phyloP scores from a whole-genome alignment of 306 rosid genomes.

The Quercus gilva region DNA sequence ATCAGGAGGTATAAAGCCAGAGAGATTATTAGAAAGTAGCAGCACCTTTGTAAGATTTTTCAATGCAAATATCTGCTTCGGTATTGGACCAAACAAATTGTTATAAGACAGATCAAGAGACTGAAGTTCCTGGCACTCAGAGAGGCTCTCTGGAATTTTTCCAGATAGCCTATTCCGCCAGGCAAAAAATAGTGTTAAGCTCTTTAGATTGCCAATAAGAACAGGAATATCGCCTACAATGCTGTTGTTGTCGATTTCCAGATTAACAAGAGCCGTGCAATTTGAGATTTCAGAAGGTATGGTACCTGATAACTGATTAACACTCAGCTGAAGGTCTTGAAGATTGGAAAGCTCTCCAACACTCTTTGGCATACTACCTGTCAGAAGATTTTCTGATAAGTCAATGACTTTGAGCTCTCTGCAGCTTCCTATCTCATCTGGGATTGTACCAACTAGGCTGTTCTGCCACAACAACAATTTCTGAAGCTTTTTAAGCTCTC shows the following conservation, averaged over 20 bases:
- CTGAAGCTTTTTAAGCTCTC: constrained; percentile 58
- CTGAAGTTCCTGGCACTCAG: constrained; percentile 59
- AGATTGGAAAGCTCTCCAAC: constrained; percentile 60
- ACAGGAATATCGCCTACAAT: constrained; percentile 69
- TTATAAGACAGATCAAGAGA: constrained; percentile 78
- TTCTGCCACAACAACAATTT: constrained; percentile 72
- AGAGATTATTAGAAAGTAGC: constrained; percentile 67
- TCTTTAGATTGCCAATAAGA: constrained; percentile 63
- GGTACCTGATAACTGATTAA: constrained; percentile 61
- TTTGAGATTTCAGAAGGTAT: constrained; percentile 70
- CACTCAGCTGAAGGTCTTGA: constrained; percentile 77
- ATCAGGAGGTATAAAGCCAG: constrained; percentile 76
- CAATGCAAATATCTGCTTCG: constrained; percentile 54
- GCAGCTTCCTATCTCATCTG: constrained; percentile 69
- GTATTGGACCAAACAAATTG: constrained; percentile 59
- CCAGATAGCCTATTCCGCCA: constrained; percentile 80
- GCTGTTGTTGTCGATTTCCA: constrained; percentile 79
- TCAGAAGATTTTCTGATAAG: constrained; percentile 69
- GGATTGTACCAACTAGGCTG: constrained; percentile 60
- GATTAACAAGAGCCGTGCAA: constrained; percentile 53
- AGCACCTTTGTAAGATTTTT: constrained; percentile 62
- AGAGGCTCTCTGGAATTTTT: constrained; percentile 65
- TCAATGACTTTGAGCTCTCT: constrained; percentile 52
- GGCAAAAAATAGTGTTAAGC: constrained; percentile 62
- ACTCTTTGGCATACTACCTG: constrained; percentile 69